Percentiles rank a stretch among this genome's conserved stretches.
phyloP scores from a whole-genome alignment of 2,329 filamentous ascomycete genomes.

The Fusarium poae region DNA sequence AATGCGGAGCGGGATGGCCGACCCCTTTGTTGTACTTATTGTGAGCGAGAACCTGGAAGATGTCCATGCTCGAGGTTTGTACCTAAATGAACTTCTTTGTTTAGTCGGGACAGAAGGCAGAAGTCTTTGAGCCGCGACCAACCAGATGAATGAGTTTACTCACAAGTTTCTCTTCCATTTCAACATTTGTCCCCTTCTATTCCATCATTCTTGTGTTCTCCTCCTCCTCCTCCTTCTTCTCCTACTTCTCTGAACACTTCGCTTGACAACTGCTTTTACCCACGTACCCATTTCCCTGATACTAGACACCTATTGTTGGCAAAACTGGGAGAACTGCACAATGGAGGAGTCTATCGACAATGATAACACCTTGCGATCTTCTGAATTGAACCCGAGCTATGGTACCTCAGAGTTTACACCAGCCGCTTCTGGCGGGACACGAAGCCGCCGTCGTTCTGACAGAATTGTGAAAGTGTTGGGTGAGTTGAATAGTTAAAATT shows the following conservation, averaged over 20 bases:
- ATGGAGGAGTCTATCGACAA: slow-evolving; percentile 31
- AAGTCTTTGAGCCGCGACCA: slow-evolving; percentile 14
- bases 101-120: slow-evolving; percentile 16
- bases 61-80: slow-evolving; percentile 15
- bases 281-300: neutral
- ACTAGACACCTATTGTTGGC: neutral
- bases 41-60: slow-evolving; percentile 11
- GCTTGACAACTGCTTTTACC: neutral
- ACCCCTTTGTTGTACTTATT: slow-evolving; percentile 44
- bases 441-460: slow-evolving; percentile 3
- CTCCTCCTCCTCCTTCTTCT: neutral
- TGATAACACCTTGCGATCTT: neutral
- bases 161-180: slow-evolving; percentile 7
- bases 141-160: neutral
- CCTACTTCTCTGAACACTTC: neutral
- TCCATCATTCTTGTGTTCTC: neutral
- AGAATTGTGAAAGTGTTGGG: slow-evolving; percentile 23
- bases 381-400: neutral
- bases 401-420: neutral
- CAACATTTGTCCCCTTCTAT: neutral
- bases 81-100: slow-evolving; percentile 12
- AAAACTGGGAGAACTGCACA: neutral
- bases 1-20: slow-evolving; percentile 15
- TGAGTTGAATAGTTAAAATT: neutral
- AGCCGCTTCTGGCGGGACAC: neutral